phyloP scores from a whole-genome alignment of 805 yeast genomes.

The Nakazawaea pomicola region DNA sequence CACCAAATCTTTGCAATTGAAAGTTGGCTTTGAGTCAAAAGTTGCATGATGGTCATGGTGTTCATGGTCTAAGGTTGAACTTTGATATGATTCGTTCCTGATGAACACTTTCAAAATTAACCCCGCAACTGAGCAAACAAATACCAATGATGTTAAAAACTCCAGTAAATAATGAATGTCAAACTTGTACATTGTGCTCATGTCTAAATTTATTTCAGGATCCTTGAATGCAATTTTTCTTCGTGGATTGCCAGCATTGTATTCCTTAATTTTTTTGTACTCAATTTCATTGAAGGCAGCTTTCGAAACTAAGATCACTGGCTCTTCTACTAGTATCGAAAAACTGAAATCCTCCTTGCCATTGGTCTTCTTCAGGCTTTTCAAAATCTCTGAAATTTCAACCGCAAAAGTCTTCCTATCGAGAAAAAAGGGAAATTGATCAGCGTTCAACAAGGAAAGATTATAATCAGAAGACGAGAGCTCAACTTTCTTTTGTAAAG shows the following conservation, averaged over 20 bases:
- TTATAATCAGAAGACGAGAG: constrained; percentile 8
- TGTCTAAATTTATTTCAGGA: constrained; percentile 17
- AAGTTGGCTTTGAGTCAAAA: constrained; percentile 11
- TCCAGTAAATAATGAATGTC: constrained; percentile 53
- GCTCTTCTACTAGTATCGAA: constrained; percentile 22
- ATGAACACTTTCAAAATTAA: constrained; percentile 38
- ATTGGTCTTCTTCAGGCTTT: constrained; percentile 21
- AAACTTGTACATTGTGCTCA: constrained; percentile 33
- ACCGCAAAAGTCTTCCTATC: constrained; percentile 25
- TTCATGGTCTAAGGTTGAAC: constrained; percentile 11
- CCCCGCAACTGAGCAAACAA: constrained; percentile 45
- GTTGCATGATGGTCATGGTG: not conserved
- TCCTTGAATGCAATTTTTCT: not conserved
- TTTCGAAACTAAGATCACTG: constrained; percentile 18
- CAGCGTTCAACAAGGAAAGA: constrained; percentile 14
- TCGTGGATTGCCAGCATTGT: not conserved
- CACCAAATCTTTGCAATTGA: constrained; percentile 33
- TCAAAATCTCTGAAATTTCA: constrained; percentile 17
- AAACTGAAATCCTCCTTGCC: constrained; percentile 18
- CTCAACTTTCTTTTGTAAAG: not conserved
- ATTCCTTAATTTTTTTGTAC: not conserved
- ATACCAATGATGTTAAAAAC: constrained; percentile 43
- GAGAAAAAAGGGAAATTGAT: constrained; percentile 19
- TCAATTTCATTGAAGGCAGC: constrained; percentile 8
- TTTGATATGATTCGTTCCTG: constrained; percentile 17